Evolutionary conservation across 2,329 filamentous ascomycete genomes (phyloP), one percentile per base, ranked within the genome.

Genomic region (Daldinia sp.): DNA sequence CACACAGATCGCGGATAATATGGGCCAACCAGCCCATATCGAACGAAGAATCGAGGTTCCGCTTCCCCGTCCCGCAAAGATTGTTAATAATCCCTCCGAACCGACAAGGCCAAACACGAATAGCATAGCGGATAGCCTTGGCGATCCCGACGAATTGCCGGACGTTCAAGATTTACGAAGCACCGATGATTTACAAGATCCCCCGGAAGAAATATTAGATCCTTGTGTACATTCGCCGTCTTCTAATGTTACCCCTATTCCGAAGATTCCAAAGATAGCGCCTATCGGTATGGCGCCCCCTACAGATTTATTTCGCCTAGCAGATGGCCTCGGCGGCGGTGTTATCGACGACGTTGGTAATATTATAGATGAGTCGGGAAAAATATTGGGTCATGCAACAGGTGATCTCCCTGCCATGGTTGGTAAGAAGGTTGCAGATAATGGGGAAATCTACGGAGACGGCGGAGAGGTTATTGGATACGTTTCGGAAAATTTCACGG

Each of bases 351-450:
- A 85, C 70, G 83, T 83, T 48, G 84, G 83, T 55, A 85, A 85
- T 71, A 77, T 86, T 29, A 71, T 85, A 13, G 81, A 82, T 61
- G 79, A 77, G 61, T 76, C 82, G 11, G 83, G 82, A 6, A 80
- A 78, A 32, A 81, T 85, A 3, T 77, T 85, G 2, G 84, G 83
- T 30, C 80, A 82, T 39, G 83, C 80, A 4, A 81, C 80, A 4
- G 84, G 84, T 5, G 84, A 86, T 70, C 75, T 86, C 21, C 84
- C 84, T 3, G 80, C 82, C 47, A 85, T 86, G 80, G 77, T 85
- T 4, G 84, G 83, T 29, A 76, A 79, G 37, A 77, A 77, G 41
- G 80, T 86, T 1, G 74, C 78, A 7, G 72, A 76, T 2, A 75
- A 77, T 17, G 83, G 83, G 13, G 79, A 84, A 64, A 74, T 86